Percentiles rank a stretch among this genome's conserved stretches.
Conservation (phyloP, 768 basidiomycete species). For the Sporobolomyces phaffii region DNA sequence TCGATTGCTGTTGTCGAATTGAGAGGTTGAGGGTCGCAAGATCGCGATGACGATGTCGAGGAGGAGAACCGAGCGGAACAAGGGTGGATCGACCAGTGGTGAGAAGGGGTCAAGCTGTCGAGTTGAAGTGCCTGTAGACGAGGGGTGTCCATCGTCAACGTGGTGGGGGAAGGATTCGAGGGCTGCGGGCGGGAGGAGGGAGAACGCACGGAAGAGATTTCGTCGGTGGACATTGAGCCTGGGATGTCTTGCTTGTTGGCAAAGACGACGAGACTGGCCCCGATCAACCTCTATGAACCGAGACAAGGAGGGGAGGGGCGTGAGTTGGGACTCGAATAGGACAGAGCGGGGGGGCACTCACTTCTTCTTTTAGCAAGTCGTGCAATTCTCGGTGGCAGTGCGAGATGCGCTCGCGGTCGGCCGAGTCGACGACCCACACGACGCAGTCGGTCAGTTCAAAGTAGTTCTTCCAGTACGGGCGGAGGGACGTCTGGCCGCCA, state of each 20-base stretch:
- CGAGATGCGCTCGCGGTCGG: conserved; percentile 78
- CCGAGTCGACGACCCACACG: conserved; percentile 97
- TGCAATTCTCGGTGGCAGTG: conserved; percentile 86
- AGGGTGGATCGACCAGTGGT: conserved; percentile 29
- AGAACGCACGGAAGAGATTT: conserved; percentile 71
- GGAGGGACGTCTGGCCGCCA: conserved; percentile 87
- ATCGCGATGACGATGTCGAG: background rate
- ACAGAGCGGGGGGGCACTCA: conserved; percentile 48
- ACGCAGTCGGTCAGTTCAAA: conserved; percentile 97
- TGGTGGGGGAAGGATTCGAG: background rate
- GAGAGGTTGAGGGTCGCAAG: background rate
- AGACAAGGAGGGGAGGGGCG: background rate
- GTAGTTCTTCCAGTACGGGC: conserved; percentile 98
- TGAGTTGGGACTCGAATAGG: background rate
- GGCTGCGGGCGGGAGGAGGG: background rate
- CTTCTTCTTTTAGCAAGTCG: conserved; percentile 82
- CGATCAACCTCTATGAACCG: conserved; percentile 68
- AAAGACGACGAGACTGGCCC: conserved; percentile 82
- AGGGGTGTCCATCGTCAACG: background rate
- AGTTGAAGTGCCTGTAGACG: conserved; percentile 9
- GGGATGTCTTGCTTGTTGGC: conserved; percentile 97
- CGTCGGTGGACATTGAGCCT: conserved; percentile 71
- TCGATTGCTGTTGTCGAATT: background rate
- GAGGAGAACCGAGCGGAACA: conserved; percentile 24
- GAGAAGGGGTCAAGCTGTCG: conserved; percentile 5